Percentiles rank a stretch among this genome's conserved stretches.
Conservation (phyloP, 2,329 filamentous ascomycete species). For the Trichoderma semiorbis region DNA sequence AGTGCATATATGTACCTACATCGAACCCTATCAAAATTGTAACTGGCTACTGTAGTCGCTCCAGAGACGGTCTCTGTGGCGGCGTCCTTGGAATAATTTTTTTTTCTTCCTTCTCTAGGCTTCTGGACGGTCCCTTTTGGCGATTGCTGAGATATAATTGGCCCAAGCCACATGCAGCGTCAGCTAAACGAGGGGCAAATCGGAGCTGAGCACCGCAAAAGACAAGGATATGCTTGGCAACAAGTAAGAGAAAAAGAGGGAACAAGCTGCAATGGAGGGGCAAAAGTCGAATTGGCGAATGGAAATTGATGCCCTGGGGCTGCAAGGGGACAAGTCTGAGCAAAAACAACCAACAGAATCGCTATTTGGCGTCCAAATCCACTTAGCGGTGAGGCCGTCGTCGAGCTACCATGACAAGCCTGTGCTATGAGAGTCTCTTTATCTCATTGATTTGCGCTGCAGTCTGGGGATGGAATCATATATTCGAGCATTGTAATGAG, state of each 20-base stretch:
- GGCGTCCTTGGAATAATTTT: background rate
- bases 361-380: background rate
- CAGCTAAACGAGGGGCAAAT: conserved; percentile 3
- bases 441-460: background rate
- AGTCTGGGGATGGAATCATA: background rate
- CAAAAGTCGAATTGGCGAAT: background rate
- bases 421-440: background rate
- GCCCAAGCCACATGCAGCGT: background rate
- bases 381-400: conserved; percentile 9
- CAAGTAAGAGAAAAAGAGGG: background rate
- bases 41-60: background rate
- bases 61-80: background rate
- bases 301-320: background rate
- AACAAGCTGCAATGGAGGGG: background rate
- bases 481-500: background rate
- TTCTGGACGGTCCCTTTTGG: background rate
- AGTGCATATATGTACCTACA: background rate
- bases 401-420: background rate
- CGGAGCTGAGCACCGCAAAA: background rate
- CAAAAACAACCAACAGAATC: background rate
- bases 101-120: background rate
- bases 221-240: conserved; percentile 5
- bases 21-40: background rate
- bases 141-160: background rate
- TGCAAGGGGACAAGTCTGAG: background rate